phyloP scores from a whole-genome alignment of 305 asterid genomes.

The Petunia hybrid region DNA sequence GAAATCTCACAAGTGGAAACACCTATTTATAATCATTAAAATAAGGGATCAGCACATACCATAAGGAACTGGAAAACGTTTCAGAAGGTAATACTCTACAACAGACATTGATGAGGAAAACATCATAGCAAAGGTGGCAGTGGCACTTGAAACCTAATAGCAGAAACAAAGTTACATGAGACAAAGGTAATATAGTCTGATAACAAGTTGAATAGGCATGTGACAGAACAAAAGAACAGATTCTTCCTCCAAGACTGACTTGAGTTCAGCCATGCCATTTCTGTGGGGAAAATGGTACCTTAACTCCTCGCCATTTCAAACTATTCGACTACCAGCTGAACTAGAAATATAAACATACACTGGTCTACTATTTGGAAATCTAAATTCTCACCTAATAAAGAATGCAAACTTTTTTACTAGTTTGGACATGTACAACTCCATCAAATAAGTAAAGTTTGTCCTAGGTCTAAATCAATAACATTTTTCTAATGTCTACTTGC shows the following conservation, averaged over 20 bases:
- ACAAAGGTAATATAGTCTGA: background rate
- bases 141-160: slow-evolving; percentile 91
- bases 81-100: slow-evolving; percentile 88
- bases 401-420: background rate
- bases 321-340: background rate
- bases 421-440: slow-evolving; percentile 23
- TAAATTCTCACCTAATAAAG: background rate
- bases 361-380: background rate
- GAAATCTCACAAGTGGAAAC: no score
- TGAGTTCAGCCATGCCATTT: background rate
- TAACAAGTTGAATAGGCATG: slow-evolving; percentile 3
- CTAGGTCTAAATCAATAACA: background rate
- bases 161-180: slow-evolving; percentile 27
- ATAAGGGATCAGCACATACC: slow-evolving; percentile 53
- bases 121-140: slow-evolving; percentile 97
- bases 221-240: background rate
- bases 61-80: slow-evolving; percentile 93
- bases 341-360: background rate
- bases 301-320: background rate
- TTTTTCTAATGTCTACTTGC: slow-evolving; percentile 18
- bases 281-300: background rate
- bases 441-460: slow-evolving; percentile 5
- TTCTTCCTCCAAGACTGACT: background rate
- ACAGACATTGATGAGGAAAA: slow-evolving; percentile 99
- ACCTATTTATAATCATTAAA: background rate